These are phyloP conservation scores for Butyriboletus appendiculatus DNA, from an alignment of 1,284 basidiomycete genomes.

Conservation along the genomic window DNA sequence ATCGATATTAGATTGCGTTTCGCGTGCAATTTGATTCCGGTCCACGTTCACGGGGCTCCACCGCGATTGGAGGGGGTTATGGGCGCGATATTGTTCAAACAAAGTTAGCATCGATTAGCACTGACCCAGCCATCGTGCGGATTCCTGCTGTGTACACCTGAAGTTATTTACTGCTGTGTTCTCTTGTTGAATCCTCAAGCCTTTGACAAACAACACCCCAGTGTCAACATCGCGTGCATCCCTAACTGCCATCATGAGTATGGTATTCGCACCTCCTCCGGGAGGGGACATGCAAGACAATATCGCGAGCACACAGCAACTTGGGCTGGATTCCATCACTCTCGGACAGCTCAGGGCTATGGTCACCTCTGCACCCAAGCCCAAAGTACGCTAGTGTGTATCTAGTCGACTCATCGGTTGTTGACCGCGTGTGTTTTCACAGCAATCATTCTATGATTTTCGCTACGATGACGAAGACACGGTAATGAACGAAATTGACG, in stretches of 20 bases:
- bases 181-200: constrained; percentile 31
- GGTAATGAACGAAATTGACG: constrained; percentile 94
- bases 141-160: background rate
- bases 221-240: background rate
- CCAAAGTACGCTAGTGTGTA: constrained; percentile 55
- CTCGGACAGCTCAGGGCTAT: constrained; percentile 80
- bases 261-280: constrained; percentile 32
- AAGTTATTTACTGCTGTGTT: constrained; percentile 24
- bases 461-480: constrained; percentile 95
- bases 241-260: constrained; percentile 17
- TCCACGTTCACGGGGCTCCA: too few species aligned
- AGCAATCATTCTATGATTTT: constrained; percentile 89
- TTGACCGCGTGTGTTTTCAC: constrained; percentile 27
- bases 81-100: background rate
- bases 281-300: constrained; percentile 29
- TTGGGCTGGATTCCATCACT: constrained; percentile 69
- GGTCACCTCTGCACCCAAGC: constrained; percentile 70
- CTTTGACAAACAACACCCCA: constrained; percentile 27
- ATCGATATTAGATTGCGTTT: constrained; percentile 21
- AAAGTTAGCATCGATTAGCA: constrained; percentile 6
- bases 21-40: background rate
- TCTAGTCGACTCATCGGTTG: constrained; percentile 12
- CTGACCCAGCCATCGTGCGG: constrained; percentile 10
- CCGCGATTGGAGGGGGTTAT: constrained; percentile 13
- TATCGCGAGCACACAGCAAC: constrained; percentile 26